These are phyloP conservation scores for Bipolaris oryzae DNA, from an alignment of 2,329 filamentous ascomycete genomes.

Conservation along the genomic window DNA sequence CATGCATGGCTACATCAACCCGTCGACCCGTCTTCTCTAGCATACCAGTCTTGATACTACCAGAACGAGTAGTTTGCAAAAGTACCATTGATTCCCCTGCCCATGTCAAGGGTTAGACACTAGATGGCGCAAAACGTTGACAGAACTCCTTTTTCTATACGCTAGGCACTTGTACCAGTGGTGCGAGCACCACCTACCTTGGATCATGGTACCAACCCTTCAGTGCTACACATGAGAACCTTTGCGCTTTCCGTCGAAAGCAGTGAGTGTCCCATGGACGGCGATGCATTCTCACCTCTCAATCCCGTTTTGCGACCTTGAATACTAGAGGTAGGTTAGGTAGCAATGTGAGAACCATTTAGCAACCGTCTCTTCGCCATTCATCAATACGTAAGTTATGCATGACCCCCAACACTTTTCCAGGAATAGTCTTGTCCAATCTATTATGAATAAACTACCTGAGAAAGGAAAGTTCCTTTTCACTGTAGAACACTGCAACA, in stretches of 20 bases:
- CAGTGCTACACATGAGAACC: background rate
- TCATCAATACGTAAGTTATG: slow-evolving; percentile 4
- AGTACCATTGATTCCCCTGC: slow-evolving; percentile 7
- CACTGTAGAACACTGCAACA: slow-evolving; percentile 6
- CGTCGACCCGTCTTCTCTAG: slow-evolving; percentile 7
- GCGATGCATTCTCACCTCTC: background rate
- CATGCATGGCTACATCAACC: slow-evolving; percentile 6
- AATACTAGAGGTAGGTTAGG: background rate
- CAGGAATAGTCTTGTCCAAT: background rate
- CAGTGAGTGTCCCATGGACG: background rate
- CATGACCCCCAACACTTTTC: background rate
- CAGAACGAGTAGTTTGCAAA: slow-evolving; percentile 3
- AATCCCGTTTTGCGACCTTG: slow-evolving; percentile 1
- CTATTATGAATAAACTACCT: background rate
- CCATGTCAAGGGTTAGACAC: slow-evolving; percentile 8
- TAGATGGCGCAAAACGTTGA: slow-evolving; percentile 8
- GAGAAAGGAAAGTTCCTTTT: slow-evolving; percentile 4
- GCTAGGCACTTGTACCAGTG: slow-evolving; percentile 8
- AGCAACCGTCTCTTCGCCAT: slow-evolving; percentile 1
- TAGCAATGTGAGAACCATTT: background rate
- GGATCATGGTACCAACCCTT: slow-evolving; percentile 8
- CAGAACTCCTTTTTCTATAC: slow-evolving; percentile 6
- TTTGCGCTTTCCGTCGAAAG: background rate
- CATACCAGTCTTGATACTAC: slow-evolving; percentile 5
- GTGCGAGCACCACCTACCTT: slow-evolving; percentile 7